Evolutionary conservation across 371 early-diverging fungal species (phyloP).

Genomic region (Mortierella sp.): DNA sequence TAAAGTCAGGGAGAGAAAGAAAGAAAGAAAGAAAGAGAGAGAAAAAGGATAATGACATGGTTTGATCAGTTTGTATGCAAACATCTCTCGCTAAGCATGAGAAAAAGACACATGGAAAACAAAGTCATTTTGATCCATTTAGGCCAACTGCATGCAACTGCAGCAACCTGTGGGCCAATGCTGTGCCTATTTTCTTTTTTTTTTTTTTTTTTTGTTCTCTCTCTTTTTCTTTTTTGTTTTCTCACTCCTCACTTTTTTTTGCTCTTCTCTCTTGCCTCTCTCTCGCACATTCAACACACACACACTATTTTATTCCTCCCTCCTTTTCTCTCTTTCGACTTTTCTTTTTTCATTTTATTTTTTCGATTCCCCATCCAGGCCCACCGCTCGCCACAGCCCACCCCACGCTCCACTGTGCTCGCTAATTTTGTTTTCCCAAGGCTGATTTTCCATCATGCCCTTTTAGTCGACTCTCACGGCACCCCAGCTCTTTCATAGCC

Average conservation of each 20-base stretch:
- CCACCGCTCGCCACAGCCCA: no score
- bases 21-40: neutral
- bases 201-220: neutral
- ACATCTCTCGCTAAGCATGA: no score
- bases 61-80: no score
- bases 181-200: neutral
- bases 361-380: no score
- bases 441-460: no score
- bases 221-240: neutral
- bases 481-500: no score
- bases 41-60: slow-evolving; percentile 8
- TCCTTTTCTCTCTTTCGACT: neutral
- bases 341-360: neutral
- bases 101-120: neutral
- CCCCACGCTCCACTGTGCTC: no score
- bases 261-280: neutral
- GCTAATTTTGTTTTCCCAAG: no score
- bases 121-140: no score
- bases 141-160: no score
- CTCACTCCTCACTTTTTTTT: neutral
- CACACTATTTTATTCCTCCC: neutral
- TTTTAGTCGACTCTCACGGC: no score
- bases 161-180: neutral
- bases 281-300: neutral
- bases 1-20: neutral